Percentiles rank a stretch among this genome's conserved stretches.
Conservation (phyloP, 208 protist genomes). For the Porcisia hertigi region DNA sequence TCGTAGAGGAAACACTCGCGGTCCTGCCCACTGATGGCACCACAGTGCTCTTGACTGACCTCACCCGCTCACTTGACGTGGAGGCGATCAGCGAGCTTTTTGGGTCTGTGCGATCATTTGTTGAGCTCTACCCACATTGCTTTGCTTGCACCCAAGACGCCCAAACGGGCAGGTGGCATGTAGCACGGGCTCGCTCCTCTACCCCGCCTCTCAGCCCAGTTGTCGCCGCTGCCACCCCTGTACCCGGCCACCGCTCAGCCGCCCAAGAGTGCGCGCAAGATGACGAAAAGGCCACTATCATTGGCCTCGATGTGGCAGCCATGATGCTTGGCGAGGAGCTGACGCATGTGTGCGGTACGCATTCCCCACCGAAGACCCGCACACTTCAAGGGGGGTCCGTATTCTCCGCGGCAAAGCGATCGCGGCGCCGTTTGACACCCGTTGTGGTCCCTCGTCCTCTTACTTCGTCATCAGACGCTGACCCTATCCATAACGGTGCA, state of each 20-base stretch:
- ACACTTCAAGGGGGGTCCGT: not conserved
- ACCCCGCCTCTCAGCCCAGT: not conserved
- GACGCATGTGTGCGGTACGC: not conserved
- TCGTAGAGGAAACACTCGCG: conserved; percentile 39
- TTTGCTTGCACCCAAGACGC: conserved; percentile 39
- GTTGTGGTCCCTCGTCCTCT: not conserved
- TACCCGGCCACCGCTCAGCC: too few species aligned
- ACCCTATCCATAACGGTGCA: not conserved
- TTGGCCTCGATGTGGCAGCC: conserved; percentile 18
- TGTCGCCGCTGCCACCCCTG: not conserved
- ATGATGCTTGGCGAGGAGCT: conserved; percentile 30
- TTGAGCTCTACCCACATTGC: conserved; percentile 45
- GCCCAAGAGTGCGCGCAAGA: not conserved
- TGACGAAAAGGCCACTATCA: not conserved
- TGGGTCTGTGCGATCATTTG: conserved; percentile 59
- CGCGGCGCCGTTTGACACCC: not conserved
- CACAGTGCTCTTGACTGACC: conserved; percentile 46
- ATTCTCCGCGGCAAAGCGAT: not conserved
- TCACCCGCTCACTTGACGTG: conserved; percentile 53
- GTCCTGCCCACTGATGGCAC: conserved; percentile 61
- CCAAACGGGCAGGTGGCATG: conserved; percentile 42
- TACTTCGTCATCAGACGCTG: not conserved
- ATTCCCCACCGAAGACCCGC: not conserved
- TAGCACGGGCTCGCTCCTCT: conserved; percentile 9
- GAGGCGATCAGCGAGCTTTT: conserved; percentile 54